Base-by-base conservation (phyloP, 1,139 yeast genomes). In the Kodamaea sp. region DNA sequence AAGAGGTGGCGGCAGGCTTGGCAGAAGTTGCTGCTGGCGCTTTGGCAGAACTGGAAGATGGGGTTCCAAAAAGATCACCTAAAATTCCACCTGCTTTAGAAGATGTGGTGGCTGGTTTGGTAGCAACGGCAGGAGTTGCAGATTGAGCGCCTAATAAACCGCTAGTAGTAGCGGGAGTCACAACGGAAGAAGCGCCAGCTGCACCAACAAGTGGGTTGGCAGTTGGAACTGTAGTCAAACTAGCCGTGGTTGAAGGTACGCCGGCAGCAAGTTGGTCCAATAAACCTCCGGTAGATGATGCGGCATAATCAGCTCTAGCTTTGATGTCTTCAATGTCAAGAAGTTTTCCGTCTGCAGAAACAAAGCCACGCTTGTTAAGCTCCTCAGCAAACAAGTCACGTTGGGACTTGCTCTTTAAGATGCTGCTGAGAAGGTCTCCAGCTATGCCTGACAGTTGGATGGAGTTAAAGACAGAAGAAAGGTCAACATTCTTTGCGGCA, bases 401-500 rank as follows among this genome's bases (percentile, higher is more conserved):
- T 20, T 32, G 31, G 15, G 37, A 28, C 22, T 31, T 33, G 20
- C 18, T 28, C 15, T 22, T 28, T 28, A 37, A 33, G n/a, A 34
- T 23, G 9, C 22, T 15, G 9, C 34, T 47, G 37, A 37, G 57
- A 53, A 34, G 53, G 28, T 28, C 60, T 60, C 15, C 61, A 55
- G 41, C 37, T 31, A 37, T 32, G n/a, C 41, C 41, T 28, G 41
- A 37, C 32, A 51, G 50, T 41, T 60, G 59, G 31, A 63, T 43
- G 15, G 55, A 44, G 22, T 44, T 43, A 37, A 48, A 55, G 29
- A 63, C 34, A 6, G 47, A 32, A 8, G 42, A 26, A 44, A 55
- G 53, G 41, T 62, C 52, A 32, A 53, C 47, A 26, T 50, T 49
- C 26, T 47, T 37, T 31, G 62, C 39, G 24, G 25, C 32, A 21